Evolutionary conservation across 2,329 filamentous ascomycete genomes (phyloP).

Genomic region (Chaetomium strumarium): DNA sequence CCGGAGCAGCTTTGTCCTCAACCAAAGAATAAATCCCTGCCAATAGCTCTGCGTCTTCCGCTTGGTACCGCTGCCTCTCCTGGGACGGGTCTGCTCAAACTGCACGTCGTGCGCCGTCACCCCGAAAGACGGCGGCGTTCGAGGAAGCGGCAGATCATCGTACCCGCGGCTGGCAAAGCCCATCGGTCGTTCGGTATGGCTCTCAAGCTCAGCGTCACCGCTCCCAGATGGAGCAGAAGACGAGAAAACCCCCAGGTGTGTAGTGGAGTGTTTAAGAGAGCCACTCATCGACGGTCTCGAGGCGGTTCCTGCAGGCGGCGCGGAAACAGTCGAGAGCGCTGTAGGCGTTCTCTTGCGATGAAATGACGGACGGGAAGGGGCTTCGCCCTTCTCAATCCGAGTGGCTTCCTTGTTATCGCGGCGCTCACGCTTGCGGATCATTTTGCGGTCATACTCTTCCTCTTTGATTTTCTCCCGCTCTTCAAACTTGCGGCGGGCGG

Average conservation of each 20-base stretch:
- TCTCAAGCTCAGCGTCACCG: constrained; percentile 1
- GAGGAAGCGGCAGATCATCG: constrained; percentile 33
- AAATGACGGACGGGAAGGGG: constrained; percentile 17
- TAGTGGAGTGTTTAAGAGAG: background rate
- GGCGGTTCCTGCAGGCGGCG: background rate
- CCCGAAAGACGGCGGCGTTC: constrained; percentile 28
- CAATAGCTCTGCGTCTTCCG: constrained; percentile 56
- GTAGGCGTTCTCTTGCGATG: constrained; percentile 21
- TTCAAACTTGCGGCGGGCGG: constrained; percentile 57
- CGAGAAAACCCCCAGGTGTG: background rate
- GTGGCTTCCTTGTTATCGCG: constrained; percentile 52
- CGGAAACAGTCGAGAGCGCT: constrained; percentile 16
- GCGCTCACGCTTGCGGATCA: constrained; percentile 53
- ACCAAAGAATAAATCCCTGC: constrained; percentile 59
- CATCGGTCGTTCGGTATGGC: constrained; percentile 36
- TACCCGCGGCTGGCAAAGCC: constrained; percentile 43
- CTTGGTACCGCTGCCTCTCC: constrained; percentile 46
- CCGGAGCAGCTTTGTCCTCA: constrained; percentile 51
- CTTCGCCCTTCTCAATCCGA: constrained; percentile 42
- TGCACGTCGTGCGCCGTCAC: constrained; percentile 37
- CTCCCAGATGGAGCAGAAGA: background rate
- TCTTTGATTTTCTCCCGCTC: constrained; percentile 56
- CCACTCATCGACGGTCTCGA: background rate
- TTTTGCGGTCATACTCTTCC: constrained; percentile 55
- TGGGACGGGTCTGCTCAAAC: constrained; percentile 36